Evolutionary conservation across 2,329 filamentous ascomycete genomes (phyloP).

Genomic region (Fusarium concolor): DNA sequence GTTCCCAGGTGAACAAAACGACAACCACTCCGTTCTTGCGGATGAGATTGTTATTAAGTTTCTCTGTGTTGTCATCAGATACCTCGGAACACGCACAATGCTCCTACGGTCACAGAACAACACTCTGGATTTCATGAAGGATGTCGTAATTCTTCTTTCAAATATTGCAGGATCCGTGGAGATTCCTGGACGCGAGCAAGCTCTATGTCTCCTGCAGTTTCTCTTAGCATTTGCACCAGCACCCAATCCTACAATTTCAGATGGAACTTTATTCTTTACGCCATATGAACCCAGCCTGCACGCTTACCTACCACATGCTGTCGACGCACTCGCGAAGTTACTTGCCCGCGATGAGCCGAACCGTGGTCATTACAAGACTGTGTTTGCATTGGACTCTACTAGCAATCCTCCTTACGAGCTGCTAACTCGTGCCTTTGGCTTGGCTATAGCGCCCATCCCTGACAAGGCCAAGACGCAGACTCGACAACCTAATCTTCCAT

Average conservation of each 20-base stretch:
- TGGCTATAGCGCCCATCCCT: slow-evolving; percentile 87
- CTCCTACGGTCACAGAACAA: slow-evolving; percentile 84
- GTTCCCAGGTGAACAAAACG: slow-evolving; percentile 71
- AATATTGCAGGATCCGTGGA: slow-evolving; percentile 86
- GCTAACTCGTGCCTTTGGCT: slow-evolving; percentile 85
- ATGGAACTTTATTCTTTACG: slow-evolving; percentile 77
- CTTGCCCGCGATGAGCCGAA: slow-evolving; percentile 95
- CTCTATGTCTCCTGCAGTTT: slow-evolving; percentile 86
- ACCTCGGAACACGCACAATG: slow-evolving; percentile 89
- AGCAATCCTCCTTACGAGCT: slow-evolving; percentile 78
- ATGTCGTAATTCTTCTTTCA: slow-evolving; percentile 87
- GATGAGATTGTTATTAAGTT: slow-evolving; percentile 84
- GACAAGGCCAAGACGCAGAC: slow-evolving; percentile 66
- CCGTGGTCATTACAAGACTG: slow-evolving; percentile 81
- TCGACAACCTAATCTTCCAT: slow-evolving; percentile 69
- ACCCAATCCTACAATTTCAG: slow-evolving; percentile 70
- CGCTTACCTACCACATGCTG: slow-evolving; percentile 87
- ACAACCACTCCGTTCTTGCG: slow-evolving; percentile 80
- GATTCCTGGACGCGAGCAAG: slow-evolving; percentile 87
- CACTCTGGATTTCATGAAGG: slow-evolving; percentile 97
- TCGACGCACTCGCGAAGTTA: slow-evolving; percentile 91
- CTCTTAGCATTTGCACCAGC: slow-evolving; percentile 89
- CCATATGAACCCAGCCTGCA: slow-evolving; percentile 84
- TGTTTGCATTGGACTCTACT: slow-evolving; percentile 79
- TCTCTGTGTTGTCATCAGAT: slow-evolving; percentile 83